Evolutionary conservation across 1,284 basidiomycete genomes (phyloP).

Genomic region (Malassezia japonica): DNA sequence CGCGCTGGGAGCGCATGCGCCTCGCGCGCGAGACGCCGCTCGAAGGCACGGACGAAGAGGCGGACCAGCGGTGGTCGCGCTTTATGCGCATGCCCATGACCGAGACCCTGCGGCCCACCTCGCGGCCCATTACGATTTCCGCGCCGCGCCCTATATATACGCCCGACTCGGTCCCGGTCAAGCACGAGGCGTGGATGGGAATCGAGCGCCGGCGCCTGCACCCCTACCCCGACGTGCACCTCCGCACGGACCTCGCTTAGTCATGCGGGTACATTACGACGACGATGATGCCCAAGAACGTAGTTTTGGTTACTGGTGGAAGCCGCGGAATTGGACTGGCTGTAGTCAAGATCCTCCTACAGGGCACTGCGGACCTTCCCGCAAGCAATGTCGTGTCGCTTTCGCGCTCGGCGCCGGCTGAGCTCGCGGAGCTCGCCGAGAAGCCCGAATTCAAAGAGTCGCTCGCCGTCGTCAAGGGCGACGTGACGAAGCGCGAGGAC

Average conservation of each 20-base stretch:
- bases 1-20: conserved; percentile 11
- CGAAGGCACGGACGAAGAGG: not conserved
- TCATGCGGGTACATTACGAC: not conserved
- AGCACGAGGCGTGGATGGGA: conserved; percentile 1
- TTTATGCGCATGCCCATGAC: not conserved
- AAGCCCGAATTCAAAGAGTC: conserved; percentile 18
- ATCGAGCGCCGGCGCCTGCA: not conserved
- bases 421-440: conserved; percentile 56
- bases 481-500: conserved; percentile 57
- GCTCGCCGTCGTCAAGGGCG: conserved; percentile 56
- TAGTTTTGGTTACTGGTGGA: conserved; percentile 40
- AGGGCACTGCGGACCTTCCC: conserved; percentile 16
- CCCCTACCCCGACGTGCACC: not conserved
- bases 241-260: too few species aligned
- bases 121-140: not conserved
- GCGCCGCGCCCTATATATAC: conserved; percentile 1
- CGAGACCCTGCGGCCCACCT: not conserved
- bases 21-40: not conserved
- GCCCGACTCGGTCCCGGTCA: not conserved
- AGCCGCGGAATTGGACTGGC: conserved; percentile 67
- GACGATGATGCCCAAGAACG: conserved; percentile 17
- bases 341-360: conserved; percentile 58
- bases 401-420: conserved; percentile 60
- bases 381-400: conserved; percentile 62
- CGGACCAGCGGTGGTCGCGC: not conserved